phyloP scores from a whole-genome alignment of 768 basidiomycete species.

The Leccinum obscurum region DNA sequence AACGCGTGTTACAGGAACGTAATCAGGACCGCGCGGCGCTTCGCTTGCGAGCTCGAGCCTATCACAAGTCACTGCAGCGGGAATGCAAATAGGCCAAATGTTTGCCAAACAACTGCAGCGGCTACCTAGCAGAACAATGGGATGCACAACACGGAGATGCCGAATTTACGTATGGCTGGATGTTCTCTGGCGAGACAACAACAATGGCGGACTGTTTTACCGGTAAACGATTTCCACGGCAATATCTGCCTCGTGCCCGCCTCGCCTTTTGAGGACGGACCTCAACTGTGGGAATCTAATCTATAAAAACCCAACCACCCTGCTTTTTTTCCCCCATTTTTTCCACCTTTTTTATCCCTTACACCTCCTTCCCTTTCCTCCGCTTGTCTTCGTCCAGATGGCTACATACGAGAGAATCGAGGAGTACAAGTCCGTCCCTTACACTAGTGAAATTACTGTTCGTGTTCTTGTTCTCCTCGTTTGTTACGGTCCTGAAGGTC shows the following conservation, averaged over 20 bases:
- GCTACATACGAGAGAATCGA: conserved; percentile 37
- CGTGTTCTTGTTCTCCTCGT: conserved; percentile 8
- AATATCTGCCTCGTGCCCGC: conserved; percentile 51
- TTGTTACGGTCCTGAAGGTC: conserved; percentile 1
- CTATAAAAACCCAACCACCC: conserved; percentile 46
- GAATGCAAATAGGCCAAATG: conserved; percentile 5
- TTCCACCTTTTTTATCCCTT: conserved; percentile 30
- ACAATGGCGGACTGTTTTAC: conserved; percentile 16
- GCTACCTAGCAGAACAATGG: conserved; percentile 3
- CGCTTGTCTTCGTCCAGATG: conserved; percentile 35
- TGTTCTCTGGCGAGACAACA: conserved; percentile 15
- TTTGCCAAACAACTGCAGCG: conserved; percentile 5
- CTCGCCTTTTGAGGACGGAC: conserved; percentile 37
- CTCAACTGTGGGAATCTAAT: conserved; percentile 40
- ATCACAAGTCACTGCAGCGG: neutral
- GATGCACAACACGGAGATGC: neutral
- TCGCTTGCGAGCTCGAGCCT: conserved; percentile 1
- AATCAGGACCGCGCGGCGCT: neutral
- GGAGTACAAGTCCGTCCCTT: conserved; percentile 27
- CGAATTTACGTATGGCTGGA: conserved; percentile 13
- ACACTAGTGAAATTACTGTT: conserved; percentile 39
- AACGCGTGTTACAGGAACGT: conserved; percentile 15
- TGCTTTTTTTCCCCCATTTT: conserved; percentile 26
- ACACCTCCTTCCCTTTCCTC: conserved; percentile 18
- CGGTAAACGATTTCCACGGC: conserved; percentile 21